Evolutionary conservation across 2,329 filamentous ascomycete genomes (phyloP), one percentile per base, ranked within the genome.

Genomic region (Westerdykella ornata): DNA sequence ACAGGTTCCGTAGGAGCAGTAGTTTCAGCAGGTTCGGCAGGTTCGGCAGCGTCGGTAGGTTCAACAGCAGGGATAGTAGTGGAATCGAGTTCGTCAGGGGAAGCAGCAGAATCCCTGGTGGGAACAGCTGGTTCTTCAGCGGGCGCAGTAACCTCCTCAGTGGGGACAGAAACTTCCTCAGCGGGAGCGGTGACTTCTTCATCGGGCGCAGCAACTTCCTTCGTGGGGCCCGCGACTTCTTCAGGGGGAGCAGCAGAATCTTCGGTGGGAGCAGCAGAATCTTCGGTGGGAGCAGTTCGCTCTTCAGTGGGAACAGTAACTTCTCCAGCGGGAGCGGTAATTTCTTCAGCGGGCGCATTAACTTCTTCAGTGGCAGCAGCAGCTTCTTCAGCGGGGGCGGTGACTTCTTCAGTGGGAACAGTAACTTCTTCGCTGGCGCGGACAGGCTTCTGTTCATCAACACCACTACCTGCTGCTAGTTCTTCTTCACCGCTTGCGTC

Each of bases 21-120:
- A 15, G 18, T 26, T 15, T 30, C 30, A 14, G 28, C 41, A 29
- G 40, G 18, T 35, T 34, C 41, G 8, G 32, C 16, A 28, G 35
- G 16, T 28, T 38, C 34, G 5, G 16, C 39, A 31, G 22, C 20
- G 14, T 30, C 16, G 8, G 32, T n/a, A 29, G n/a, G n/a, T n/a
- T n/a, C n/a, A n/a, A n/a, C n/a, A n/a, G n/a, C n/a, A n/a, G 15
- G 14, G 9, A 18, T 13, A 37, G 37, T 34, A 13, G 40, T 15
- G 17, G 39, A 11, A n/a, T 28, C 7, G 13, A 29, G 33, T 34
- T 44, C 41, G 4, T 44, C 41, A 14, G 17, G 17, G 14, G 31
- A 22, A 4, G n/a, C 37, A 31, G 17, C 38, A 18, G n/a, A 19
- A 2, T 39, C 42, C 18, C 29, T 20, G 14, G 15, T 14, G 32